Percentiles rank a stretch among this genome's conserved stretches.
These are phyloP conservation scores for Coelastrella sp. DNA, from an alignment of 139 green algal genomes.

Conservation along the genomic window DNA sequence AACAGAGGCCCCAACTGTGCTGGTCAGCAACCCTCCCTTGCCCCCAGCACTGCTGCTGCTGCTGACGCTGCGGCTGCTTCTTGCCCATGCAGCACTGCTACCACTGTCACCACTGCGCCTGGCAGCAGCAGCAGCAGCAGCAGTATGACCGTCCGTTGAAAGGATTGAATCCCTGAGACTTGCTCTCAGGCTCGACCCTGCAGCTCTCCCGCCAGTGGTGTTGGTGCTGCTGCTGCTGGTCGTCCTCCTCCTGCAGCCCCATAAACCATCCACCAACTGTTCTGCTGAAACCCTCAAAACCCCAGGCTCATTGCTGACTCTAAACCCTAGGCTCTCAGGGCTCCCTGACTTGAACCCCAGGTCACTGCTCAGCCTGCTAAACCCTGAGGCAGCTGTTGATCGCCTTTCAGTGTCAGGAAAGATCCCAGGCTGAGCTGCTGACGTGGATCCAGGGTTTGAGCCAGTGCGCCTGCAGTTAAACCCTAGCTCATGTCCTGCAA, in stretches of 20 bases:
- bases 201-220: neutral
- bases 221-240: neutral
- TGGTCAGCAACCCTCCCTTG: neutral
- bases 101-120: neutral
- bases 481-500: conserved; percentile 1
- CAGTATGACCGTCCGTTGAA: neutral
- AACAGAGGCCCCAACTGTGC: conserved; percentile 10
- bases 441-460: too few species aligned
- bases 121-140: neutral
- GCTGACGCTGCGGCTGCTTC: conserved; percentile 9
- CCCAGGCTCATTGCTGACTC: neutral
- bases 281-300: neutral
- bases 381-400: neutral
- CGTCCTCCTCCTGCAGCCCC: neutral
- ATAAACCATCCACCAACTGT: neutral
- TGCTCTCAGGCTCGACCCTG: neutral
- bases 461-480: neutral
- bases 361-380: neutral
- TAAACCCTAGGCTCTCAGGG: neutral
- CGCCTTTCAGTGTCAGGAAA: neutral
- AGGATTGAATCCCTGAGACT: neutral
- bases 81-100: neutral
- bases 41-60: neutral
- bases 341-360: neutral
- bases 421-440: too few species aligned